Evolutionary conservation across 106 monocot species (phyloP), one percentile per base, ranked within the genome.

Genomic region (Triglochin maritima): DNA sequence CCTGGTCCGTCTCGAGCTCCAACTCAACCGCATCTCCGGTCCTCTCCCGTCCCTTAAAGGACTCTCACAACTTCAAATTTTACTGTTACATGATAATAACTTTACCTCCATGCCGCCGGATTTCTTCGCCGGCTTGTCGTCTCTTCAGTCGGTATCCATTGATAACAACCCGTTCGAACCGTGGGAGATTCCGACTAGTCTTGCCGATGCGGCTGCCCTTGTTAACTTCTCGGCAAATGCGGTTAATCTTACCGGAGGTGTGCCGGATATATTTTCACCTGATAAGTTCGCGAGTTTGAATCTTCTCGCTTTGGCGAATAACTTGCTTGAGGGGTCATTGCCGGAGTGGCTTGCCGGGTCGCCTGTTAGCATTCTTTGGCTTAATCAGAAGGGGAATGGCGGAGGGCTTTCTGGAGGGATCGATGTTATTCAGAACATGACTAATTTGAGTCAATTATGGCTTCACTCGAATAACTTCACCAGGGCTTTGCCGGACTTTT

Each of bases 221-320:
- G 78, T 76, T 3, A 87, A 87, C 78, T 87, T 87, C 70, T 87
- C 86, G 14, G 82, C 86, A 12, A 72, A 74, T 75, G 66, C 74
- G 6, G 78, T 78, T 6, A 83, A 80, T 68, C 67, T 87, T 65
- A 72, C 77, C 44, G 86, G 86, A 50, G 15, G 8, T 1, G 16
- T 87, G 43, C 80, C 83, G 5, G 81, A 41, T 9, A 50, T 80
- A 45, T 60, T 84, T 60, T 79, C 65, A 42, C 49, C 60, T 3
- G 47, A 44, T 47, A 63, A 16, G 52, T 84, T 84, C 59, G 64
- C 84, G 7, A 71, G 77, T 51, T 46, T 76, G 58, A 51, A 47
- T 13, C 61, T 74, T 59, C 60, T 87, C 6, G 76, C 76, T 14
- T 49, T 84, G 1, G 70, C 80, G 4, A 78, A 70, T 46, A 83